These are phyloP conservation scores for Parafenestella ontariensis DNA, from an alignment of 2,329 filamentous ascomycete genomes.

Conservation along the genomic window DNA sequence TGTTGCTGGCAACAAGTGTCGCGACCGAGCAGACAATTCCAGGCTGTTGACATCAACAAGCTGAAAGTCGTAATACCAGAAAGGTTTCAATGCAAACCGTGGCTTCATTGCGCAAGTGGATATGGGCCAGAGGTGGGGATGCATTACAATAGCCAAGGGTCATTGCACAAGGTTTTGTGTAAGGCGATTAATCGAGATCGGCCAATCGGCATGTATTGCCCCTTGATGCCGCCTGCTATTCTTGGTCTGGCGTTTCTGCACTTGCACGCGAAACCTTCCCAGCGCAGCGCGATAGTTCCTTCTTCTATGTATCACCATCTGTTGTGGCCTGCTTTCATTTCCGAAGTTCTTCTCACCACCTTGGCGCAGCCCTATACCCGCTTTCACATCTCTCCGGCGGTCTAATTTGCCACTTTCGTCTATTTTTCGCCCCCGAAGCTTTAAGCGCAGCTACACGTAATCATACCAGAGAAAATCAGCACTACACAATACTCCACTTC, in stretches of 20 bases:
- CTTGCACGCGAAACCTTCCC: conserved; percentile 24
- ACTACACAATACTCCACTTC: conserved; percentile 11
- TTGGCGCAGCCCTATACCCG: conserved; percentile 2
- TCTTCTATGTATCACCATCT: conserved; percentile 16
- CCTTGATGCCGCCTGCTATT: conserved; percentile 15
- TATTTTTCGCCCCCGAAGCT: conserved; percentile 3
- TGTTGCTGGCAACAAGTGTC: too few relatives aligned
- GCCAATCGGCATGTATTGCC: conserved; percentile 21
- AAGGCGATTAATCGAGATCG: conserved; percentile 7
- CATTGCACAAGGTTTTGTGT: conserved; percentile 8
- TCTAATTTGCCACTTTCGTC: conserved; percentile 1
- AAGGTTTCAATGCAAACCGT: too few relatives aligned
- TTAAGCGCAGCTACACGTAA: conserved; percentile 20
- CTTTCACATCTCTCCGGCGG: conserved; percentile 1
- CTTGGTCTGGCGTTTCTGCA: conserved; percentile 12
- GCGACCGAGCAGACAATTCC: too few relatives aligned
- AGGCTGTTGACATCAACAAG: too few relatives aligned
- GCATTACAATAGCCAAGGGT: background rate
- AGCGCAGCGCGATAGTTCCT: conserved; percentile 16
- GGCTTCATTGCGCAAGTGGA: background rate
- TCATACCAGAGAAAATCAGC: conserved; percentile 21
- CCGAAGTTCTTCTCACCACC: conserved; percentile 5
- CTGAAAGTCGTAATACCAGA: too few relatives aligned
- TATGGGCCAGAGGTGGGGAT: background rate
- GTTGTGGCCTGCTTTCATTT: conserved; percentile 7